Conservation (phyloP, 202 grass and related monocot genomes). For the Tripidium arundinaceum region DNA sequence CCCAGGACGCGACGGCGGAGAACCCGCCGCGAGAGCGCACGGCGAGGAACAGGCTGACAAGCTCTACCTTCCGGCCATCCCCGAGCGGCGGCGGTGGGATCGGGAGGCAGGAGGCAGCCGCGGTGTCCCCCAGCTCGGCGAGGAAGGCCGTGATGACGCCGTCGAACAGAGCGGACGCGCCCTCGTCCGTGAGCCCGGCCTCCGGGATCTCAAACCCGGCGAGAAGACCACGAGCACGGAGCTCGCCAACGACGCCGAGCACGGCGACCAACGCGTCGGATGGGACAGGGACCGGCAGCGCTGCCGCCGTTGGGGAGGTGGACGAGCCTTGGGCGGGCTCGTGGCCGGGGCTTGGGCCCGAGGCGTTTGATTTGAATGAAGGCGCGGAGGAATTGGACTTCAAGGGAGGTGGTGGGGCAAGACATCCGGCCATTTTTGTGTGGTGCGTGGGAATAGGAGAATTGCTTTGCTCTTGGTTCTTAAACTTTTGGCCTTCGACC, state of each 20-base stretch:
- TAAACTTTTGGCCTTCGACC: too few species aligned
- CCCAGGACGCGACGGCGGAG: slow-evolving; percentile 36
- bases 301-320: background rate
- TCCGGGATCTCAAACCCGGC: slow-evolving; percentile 8
- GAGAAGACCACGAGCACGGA: slow-evolving; percentile 21
- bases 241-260: slow-evolving; percentile 18
- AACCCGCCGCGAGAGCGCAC: slow-evolving; percentile 43
- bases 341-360: background rate
- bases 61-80: slow-evolving; percentile 28
- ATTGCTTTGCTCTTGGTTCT: background rate
- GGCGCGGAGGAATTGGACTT: slow-evolving; percentile 21
- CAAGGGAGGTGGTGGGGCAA: slow-evolving; percentile 13
- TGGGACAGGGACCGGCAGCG: background rate
- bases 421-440: slow-evolving; percentile 24
- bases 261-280: slow-evolving; percentile 11
- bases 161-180: slow-evolving; percentile 23
- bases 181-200: background rate
- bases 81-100: slow-evolving; percentile 21
- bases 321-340: background rate
- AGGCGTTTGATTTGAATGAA: slow-evolving; percentile 30
- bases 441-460: background rate
- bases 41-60: slow-evolving; percentile 40
- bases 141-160: slow-evolving; percentile 31
- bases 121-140: background rate
- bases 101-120: background rate